Base-by-base conservation (phyloP, 495 filamentous ascomycete genomes). In the Aspergillus baeticus region DNA sequence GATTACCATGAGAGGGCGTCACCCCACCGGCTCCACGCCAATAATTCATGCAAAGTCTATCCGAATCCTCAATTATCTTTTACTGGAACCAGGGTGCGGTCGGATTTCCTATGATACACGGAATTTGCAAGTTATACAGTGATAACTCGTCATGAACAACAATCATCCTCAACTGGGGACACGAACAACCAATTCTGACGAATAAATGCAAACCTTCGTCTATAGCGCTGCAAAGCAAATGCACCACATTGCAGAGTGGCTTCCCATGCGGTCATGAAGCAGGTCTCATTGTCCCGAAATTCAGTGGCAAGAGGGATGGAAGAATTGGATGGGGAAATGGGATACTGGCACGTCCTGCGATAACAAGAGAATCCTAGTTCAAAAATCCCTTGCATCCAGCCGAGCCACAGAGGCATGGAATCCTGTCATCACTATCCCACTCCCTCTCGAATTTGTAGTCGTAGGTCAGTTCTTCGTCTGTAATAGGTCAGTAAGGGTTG, bases 391-490 rank as follows among this genome's bases (percentile, higher is more conserved):
- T 98, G 77, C 94, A 98, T 17, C 89, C 91, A 10, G 89, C 85
- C 35, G 93, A 96, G 43, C 94, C 94, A 73, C 94, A 98, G 35
- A 98, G 84, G 74, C 94, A 98, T 20, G 94, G 94, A 61, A 98
- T 96, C 54, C 94, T 90, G 72, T 98, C 95, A 59, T 91, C 84
- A 62, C 89, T 93, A 57, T 89, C 91, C 69, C 95, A 89, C 69
- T 98, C 94, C 60, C 95, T 87, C 78, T 98, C 94, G 70, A 98
- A 98, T 74, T 98, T 98, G 82, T 98, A 98, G 78, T 98, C 94
- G 78, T 98, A 98, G 3, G 94, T 98, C 58, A 98, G 84, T 72
- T 98, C 94, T 75, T 98, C 94, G 66, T 97, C 94, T 98, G 47
- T 34, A 26, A 68, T 65, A 59, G 41, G 57, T 56, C 23, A 47